Evolutionary conservation across 192 early-diverging fungal genomes (phyloP).

Genomic region (Entomortierella lignicola): DNA sequence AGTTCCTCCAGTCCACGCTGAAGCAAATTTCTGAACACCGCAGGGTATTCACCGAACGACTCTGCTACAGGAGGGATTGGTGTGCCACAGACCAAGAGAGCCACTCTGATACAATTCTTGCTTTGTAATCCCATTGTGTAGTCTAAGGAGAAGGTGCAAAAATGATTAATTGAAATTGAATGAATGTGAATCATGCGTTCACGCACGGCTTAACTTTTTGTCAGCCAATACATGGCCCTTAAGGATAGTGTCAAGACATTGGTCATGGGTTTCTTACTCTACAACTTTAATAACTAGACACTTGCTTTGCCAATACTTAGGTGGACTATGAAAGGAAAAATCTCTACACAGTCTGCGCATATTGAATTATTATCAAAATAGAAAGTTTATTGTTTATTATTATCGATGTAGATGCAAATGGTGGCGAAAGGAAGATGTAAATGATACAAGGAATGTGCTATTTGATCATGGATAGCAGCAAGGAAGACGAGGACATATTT

Average conservation of each 20-base stretch:
- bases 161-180: background rate
- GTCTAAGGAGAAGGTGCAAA: background rate
- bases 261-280: no score
- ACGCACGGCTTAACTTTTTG: slow-evolving; percentile 13
- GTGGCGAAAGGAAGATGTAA: background rate
- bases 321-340: no score
- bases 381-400: background rate
- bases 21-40: slow-evolving; percentile 52
- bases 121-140: slow-evolving; percentile 8
- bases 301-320: no score
- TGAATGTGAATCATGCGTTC: no score
- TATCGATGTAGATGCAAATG: slow-evolving; percentile 8
- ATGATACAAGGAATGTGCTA: slow-evolving; percentile 22
- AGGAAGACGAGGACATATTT: slow-evolving; percentile 3
- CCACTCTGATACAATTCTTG: slow-evolving; percentile 42
- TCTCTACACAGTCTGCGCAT: no score
- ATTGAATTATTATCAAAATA: no score
- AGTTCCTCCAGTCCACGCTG: slow-evolving; percentile 41
- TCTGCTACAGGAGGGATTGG: slow-evolving; percentile 58
- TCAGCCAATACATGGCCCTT: no score
- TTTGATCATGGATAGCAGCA: slow-evolving; percentile 24
- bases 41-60: slow-evolving; percentile 59
- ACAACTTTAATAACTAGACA: no score
- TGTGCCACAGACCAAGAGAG: slow-evolving; percentile 63
- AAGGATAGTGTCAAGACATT: no score